Evolutionary conservation across 805 yeast species (phyloP).

Genomic region (Komagataella mondaviorum): DNA sequence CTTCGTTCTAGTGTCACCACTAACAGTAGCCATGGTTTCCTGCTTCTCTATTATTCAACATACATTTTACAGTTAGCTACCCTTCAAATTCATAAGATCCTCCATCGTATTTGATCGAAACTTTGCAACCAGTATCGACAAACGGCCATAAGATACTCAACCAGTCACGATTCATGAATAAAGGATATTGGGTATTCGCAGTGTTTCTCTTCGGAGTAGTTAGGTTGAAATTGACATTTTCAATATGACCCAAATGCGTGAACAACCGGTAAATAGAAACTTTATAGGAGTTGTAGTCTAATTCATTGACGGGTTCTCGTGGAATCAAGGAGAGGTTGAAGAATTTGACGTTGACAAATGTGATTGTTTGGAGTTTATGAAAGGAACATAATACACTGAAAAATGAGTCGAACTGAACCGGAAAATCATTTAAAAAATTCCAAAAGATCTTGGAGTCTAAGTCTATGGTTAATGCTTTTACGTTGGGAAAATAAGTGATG

Average conservation of each 20-base stretch:
- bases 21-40: not conserved
- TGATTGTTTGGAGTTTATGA: not conserved
- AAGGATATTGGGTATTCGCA: not conserved
- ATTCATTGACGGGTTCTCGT: conserved; percentile 1
- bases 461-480: conserved; percentile 30
- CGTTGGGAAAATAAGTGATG: conserved; percentile 28
- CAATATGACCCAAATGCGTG: not conserved
- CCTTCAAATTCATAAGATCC: not conserved
- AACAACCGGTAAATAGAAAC: conserved; percentile 4
- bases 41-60: not conserved
- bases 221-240: not conserved
- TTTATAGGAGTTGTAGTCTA: conserved; percentile 2
- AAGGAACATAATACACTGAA: conserved; percentile 1
- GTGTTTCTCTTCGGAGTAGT: not conserved
- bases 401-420: conserved; percentile 1
- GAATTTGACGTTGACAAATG: conserved; percentile 1
- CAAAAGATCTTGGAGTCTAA: conserved; percentile 31
- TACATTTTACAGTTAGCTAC: not conserved
- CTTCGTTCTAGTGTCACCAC: not conserved
- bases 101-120: not conserved
- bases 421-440: conserved; percentile 2
- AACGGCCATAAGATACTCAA: conserved; percentile 1
- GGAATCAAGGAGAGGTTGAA: conserved; percentile 2
- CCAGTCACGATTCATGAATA: conserved; percentile 1
- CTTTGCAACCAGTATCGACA: conserved; percentile 1